Evolutionary conservation across 371 early-diverging fungal genomes (phyloP).

Genomic region (Mortierella sp.): DNA sequence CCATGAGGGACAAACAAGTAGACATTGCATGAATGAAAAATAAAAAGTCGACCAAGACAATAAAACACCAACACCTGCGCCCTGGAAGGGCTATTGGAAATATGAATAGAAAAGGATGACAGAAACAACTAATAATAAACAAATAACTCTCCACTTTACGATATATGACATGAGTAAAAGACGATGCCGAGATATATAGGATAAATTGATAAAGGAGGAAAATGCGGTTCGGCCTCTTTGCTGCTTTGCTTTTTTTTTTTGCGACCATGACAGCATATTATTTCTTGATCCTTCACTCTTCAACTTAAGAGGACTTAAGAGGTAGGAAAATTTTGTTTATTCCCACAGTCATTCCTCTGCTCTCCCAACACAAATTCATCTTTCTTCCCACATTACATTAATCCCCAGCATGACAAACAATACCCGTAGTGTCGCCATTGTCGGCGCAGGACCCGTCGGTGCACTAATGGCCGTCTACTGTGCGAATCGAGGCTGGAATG

Average conservation of each 20-base stretch:
- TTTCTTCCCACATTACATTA: slow-evolving; percentile 1
- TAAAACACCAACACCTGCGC: neutral
- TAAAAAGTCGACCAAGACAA: neutral
- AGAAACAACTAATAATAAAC: neutral
- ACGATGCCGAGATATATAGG: too few species aligned
- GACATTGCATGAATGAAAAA: neutral
- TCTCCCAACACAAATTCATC: neutral
- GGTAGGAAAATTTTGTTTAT: slow-evolving; percentile 8
- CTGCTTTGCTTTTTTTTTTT: too few species aligned
- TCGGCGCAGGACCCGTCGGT: slow-evolving; percentile 97
- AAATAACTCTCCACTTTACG: neutral
- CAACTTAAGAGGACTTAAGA: slow-evolving; percentile 30
- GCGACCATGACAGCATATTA: too few species aligned
- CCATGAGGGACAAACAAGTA: neutral
- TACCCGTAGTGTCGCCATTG: slow-evolving; percentile 70
- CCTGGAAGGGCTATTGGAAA: neutral
- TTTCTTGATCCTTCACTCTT: neutral
- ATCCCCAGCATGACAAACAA: slow-evolving; percentile 24
- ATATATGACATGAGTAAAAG: neutral
- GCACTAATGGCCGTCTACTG: slow-evolving; percentile 90
- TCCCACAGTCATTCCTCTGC: slow-evolving; percentile 14
- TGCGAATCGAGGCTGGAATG: slow-evolving; percentile 93
- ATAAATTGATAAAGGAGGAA: too few species aligned
- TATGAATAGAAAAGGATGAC: neutral
- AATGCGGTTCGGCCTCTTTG: too few species aligned